Base-by-base conservation (phyloP, 306 rosid genomes). In the Aeschynomene evenia region DNA sequence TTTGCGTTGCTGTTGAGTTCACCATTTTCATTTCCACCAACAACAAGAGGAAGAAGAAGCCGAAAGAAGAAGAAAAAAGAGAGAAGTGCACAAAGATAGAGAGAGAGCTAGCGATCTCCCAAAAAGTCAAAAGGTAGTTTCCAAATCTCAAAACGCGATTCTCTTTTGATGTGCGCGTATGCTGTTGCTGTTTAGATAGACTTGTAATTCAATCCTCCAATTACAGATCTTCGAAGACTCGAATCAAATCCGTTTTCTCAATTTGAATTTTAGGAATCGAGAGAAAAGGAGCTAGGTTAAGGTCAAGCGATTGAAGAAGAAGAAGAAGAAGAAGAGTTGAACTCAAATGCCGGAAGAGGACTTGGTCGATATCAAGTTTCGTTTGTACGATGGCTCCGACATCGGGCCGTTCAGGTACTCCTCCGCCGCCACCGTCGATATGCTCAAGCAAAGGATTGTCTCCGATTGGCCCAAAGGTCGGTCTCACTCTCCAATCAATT, bases 391-490 rank as follows among this genome's bases (percentile, higher is more conserved):
- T 81, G 96, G 96, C 51, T 80, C 90, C 49, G 95, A 90, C 66
- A 77, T 90, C 57, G 96, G 96, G 29, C 98, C 98, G 5, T 87
- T 89, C 67, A 81, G 88, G 66, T 92, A 92, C 84, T 86, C 96
- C 7, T 66, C 96, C 20, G 77, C 98, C 9, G 85, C 95, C 10
- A 92, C 98, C 2, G 87, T 92, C 23, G 98, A 89, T 77, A 76
- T 80, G 86, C 96, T 92, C 11, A 92, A 92, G 86, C 95, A 92
- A 81, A 86, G 96, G 77, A 70, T 92, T 29, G 89, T 92, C 28
- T 84, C 98, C 21, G 96, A 92, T 73, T 92, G 96, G 96, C 98
- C 98, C 55, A 89, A 82, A 92, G 96, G 98, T 36, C 60, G 13
- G 15, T 28, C 6, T 61, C 62, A 52, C 58, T 51, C 4, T 10